phyloP scores from a whole-genome alignment of 2,329 filamentous ascomycete genomes.

The Akanthomyces dipterigenus region DNA sequence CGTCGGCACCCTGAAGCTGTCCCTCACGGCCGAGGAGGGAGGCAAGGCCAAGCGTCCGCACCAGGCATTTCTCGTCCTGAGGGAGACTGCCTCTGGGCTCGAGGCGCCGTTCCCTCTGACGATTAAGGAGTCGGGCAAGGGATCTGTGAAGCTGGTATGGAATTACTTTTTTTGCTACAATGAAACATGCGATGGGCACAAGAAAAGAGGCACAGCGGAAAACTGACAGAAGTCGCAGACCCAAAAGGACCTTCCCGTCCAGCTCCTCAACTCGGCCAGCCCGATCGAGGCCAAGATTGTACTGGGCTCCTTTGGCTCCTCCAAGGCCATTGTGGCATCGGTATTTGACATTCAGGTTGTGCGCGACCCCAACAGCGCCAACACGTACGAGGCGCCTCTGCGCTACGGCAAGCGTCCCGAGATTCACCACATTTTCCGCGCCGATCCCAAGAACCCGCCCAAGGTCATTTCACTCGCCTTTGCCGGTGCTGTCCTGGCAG shows the following conservation, averaged over 20 bases:
- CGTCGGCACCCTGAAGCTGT: slow-evolving; percentile 71
- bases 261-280: slow-evolving; percentile 62
- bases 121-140: slow-evolving; percentile 84
- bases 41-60: slow-evolving; percentile 78
- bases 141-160: slow-evolving; percentile 73
- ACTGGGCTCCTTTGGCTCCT: slow-evolving; percentile 77
- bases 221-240: slow-evolving; percentile 44
- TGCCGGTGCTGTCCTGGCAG: slow-evolving; percentile 61
- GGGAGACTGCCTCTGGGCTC: slow-evolving; percentile 66
- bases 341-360: slow-evolving; percentile 68
- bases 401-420: slow-evolving; percentile 79
- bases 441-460: slow-evolving; percentile 73
- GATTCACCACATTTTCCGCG: slow-evolving; percentile 86
- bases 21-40: slow-evolving; percentile 73
- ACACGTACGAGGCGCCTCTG: slow-evolving; percentile 58
- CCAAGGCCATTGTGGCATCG: slow-evolving; percentile 58
- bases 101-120: slow-evolving; percentile 82
- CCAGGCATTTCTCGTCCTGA: slow-evolving; percentile 84
- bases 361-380: slow-evolving; percentile 53
- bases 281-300: slow-evolving; percentile 76
- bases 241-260: slow-evolving; percentile 80
- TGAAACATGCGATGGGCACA: neutral
- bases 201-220: slow-evolving; percentile 13
- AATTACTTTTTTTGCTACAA: neutral
- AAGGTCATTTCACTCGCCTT: slow-evolving; percentile 75